Conservation (phyloP, 257 asterid species). For the Thymus quinquecostatus region DNA sequence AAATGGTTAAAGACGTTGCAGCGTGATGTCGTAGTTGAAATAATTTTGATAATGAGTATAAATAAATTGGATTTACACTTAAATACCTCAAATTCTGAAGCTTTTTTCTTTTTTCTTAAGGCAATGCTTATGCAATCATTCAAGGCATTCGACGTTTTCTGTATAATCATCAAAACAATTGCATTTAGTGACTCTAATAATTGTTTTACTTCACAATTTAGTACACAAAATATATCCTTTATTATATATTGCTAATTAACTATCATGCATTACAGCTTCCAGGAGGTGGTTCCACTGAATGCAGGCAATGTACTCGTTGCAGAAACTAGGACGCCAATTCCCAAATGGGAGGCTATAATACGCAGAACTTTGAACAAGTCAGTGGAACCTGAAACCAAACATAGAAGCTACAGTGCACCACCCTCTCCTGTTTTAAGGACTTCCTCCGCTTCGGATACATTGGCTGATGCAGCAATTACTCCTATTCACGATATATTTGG, state of each 20-base stretch:
- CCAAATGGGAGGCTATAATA: conserved; percentile 81
- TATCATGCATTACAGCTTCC: conserved; percentile 59
- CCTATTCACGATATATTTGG: conserved; percentile 45
- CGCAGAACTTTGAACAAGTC: conserved; percentile 72
- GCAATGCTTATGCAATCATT: neutral
- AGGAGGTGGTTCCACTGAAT: conserved; percentile 90
- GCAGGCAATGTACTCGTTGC: conserved; percentile 96
- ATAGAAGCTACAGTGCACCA: conserved; percentile 84
- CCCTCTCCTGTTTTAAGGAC: conserved; percentile 84
- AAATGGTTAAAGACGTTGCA: neutral
- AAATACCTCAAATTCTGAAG: no score
- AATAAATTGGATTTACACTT: no score
- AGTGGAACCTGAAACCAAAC: conserved; percentile 50
- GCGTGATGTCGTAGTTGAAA: no score
- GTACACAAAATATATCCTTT: neutral
- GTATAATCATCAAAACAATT: neutral
- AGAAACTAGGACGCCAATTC: conserved; percentile 74
- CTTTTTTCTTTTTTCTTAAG: neutral
- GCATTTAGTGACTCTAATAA: conserved; percentile 4
- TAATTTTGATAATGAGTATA: no score
- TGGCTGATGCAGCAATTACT: conserved; percentile 54
- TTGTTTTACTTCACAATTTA: neutral
- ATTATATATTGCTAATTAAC: conserved; percentile 16
- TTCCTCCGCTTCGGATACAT: conserved; percentile 72
- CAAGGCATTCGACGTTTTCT: neutral